phyloP scores from a whole-genome alignment of 139 green algal genomes.

The Tetraselmis striata region DNA sequence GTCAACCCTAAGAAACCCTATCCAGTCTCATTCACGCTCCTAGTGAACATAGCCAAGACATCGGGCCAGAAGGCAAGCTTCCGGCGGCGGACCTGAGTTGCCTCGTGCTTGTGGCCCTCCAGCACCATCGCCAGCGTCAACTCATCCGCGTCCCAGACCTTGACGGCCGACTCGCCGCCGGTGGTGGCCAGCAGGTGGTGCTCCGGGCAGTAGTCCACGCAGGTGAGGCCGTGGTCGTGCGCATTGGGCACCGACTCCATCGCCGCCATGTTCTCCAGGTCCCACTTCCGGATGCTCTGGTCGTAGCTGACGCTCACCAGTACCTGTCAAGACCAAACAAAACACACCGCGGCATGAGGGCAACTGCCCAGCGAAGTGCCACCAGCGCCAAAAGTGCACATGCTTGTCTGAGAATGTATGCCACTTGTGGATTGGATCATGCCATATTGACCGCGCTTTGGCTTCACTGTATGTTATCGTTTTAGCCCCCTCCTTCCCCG shows the following conservation, averaged over 20 bases:
- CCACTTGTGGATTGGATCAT: too few species aligned
- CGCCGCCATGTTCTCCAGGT: slow-evolving; percentile 56
- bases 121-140: slow-evolving; percentile 1
- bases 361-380: too few species aligned
- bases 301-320: slow-evolving; percentile 43
- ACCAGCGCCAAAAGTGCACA: too few species aligned
- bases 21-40: too few species aligned
- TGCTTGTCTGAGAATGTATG: too few species aligned
- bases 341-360: too few species aligned
- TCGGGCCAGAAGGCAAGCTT: slow-evolving; percentile 38
- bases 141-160: slow-evolving; percentile 37
- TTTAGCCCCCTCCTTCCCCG: too few species aligned
- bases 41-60: too few species aligned
- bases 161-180: slow-evolving; percentile 52
- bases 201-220: slow-evolving; percentile 40
- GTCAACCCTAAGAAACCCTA: too few species aligned
- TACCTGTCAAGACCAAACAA: too few species aligned
- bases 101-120: slow-evolving; percentile 7
- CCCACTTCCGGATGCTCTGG: slow-evolving; percentile 56
- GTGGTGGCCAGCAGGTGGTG: slow-evolving; percentile 44
- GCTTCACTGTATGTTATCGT: too few species aligned
- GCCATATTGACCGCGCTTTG: too few species aligned
- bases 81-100: slow-evolving; percentile 35
- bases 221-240: slow-evolving; percentile 44
- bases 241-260: slow-evolving; percentile 33